Base-by-base conservation (phyloP, 1,139 yeast species). In the Yamadazyma sp. region DNA sequence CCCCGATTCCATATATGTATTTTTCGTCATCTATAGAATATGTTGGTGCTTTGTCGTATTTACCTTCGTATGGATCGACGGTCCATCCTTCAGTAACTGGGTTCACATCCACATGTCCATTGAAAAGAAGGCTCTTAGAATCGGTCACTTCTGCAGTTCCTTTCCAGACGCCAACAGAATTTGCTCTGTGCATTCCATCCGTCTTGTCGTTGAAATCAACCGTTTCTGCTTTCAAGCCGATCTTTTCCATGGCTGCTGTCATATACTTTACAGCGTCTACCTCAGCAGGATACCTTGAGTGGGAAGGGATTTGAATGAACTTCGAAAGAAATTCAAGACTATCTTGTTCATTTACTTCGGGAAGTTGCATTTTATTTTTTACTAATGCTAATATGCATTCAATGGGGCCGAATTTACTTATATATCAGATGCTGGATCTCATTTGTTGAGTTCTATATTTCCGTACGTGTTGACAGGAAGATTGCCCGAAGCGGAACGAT, bases 71-170 rank as follows among this genome's bases (percentile, higher is more conserved):
- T 4, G 60, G 60, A 29, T 55, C 58, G 3, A 56, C 56, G 6
- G 60, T 56, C 60, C 60, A 56, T 5, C 60, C 60, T 40, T 56
- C 60, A 11, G 55, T 49, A 3, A 56, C 58, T 5, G 60, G 60
- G 37, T 56, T 56, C 24, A 54, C 58, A 41, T 56, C 60, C 6
- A 56, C 60, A 42, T 56, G 60, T 16, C 60, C 60, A 35, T 56
- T 56, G 48, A 56, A 56, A 4, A 56, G 47, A 16, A 56, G 45
- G 23, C 44, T 51, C 29, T 51, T 54, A 11, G 46, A 41, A 3
- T 33, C 38, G 1, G 36, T 24, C 7, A 31, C 34, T 36, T 46
- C 44, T 5, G 44, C 49, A 5, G 57, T 51, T 7, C 60, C 60
- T 37, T 50, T 44, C 60, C 60, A 56, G 10, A 53, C 47, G 3